A percentile compares a stretch with the other conserved stretches of the same genome.
Conservation (phyloP, 352 stramenopile genomes). For the Phytophthora fragariae region DNA sequence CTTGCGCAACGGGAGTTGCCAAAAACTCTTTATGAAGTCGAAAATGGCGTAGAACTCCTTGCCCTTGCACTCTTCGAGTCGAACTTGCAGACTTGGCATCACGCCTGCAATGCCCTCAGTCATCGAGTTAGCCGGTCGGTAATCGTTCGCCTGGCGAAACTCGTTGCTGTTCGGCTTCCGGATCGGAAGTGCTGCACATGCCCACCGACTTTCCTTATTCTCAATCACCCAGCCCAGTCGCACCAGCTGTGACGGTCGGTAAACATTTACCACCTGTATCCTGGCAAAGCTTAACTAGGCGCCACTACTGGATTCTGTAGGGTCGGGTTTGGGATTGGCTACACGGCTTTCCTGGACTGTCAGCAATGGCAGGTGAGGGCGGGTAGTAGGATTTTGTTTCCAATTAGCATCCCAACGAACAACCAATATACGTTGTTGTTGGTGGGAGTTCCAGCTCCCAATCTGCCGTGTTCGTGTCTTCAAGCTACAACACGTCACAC, state of each 20-base stretch:
- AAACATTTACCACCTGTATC: too few relatives aligned
- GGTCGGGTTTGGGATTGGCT: too few relatives aligned
- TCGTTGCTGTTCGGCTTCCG: constrained; percentile 7
- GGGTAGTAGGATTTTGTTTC: too few relatives aligned
- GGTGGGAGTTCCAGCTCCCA: too few relatives aligned
- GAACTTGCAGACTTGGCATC: not conserved
- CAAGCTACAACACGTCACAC: too few relatives aligned
- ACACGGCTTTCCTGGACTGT: too few relatives aligned
- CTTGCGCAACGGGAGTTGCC: constrained; percentile 28
- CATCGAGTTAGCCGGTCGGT: not conserved
- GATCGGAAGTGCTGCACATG: constrained; percentile 1
- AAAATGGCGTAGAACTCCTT: constrained; percentile 20
- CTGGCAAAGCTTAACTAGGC: too few relatives aligned
- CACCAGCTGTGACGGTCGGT: not conserved
- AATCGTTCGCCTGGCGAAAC: constrained; percentile 7
- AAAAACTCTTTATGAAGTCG: constrained; percentile 38
- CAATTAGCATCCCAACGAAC: too few relatives aligned
- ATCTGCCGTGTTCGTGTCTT: too few relatives aligned
- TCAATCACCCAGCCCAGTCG: constrained; percentile 6
- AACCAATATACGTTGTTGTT: too few relatives aligned
- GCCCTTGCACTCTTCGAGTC: not conserved
- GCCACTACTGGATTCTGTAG: too few relatives aligned
- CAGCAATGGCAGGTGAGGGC: too few relatives aligned
- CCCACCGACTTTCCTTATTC: constrained; percentile 11
- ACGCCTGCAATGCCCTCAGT: constrained; percentile 2